Conservation (phyloP, 768 basidiomycete genomes). For the Rhizopogon rudus region DNA sequence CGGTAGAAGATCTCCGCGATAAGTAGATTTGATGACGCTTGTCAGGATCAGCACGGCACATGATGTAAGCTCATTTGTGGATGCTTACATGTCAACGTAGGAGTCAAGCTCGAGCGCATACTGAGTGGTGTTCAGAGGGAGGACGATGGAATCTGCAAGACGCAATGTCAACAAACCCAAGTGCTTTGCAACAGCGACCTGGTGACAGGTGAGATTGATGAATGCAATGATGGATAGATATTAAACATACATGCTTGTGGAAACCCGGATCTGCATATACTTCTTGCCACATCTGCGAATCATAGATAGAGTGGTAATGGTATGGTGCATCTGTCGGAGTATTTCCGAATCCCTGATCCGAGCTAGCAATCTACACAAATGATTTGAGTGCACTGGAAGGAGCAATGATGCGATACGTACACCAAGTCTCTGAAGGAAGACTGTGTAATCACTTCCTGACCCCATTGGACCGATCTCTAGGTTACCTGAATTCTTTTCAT, state of each 20-base stretch:
- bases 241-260: slow-evolving; percentile 42
- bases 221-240: background rate
- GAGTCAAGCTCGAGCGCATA: slow-evolving; percentile 62
- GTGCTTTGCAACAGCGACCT: slow-evolving; percentile 66
- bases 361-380: slow-evolving; percentile 28
- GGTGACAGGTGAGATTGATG: background rate
- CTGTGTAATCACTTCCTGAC: slow-evolving; percentile 87
- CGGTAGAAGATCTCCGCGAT: slow-evolving; percentile 9
- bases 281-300: slow-evolving; percentile 69
- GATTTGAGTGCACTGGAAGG: background rate
- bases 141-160: slow-evolving; percentile 54
- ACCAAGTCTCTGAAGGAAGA: slow-evolving; percentile 80
- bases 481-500: slow-evolving; percentile 25
- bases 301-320: slow-evolving; percentile 76
- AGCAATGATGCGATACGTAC: slow-evolving; percentile 30
- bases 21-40: slow-evolving; percentile 48
- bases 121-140: slow-evolving; percentile 76
- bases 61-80: slow-evolving; percentile 15
- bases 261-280: slow-evolving; percentile 74
- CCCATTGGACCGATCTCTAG: slow-evolving; percentile 53
- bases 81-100: slow-evolving; percentile 54
- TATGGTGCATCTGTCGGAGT: slow-evolving; percentile 57
- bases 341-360: slow-evolving; percentile 23
- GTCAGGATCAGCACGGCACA: slow-evolving; percentile 10
- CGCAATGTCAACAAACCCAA: slow-evolving; percentile 62